A percentile compares a stretch with the other conserved stretches of the same genome.
Evolutionary conservation across 1,139 yeast species (phyloP).

Genomic region (Suhomyces bribrorum): DNA sequence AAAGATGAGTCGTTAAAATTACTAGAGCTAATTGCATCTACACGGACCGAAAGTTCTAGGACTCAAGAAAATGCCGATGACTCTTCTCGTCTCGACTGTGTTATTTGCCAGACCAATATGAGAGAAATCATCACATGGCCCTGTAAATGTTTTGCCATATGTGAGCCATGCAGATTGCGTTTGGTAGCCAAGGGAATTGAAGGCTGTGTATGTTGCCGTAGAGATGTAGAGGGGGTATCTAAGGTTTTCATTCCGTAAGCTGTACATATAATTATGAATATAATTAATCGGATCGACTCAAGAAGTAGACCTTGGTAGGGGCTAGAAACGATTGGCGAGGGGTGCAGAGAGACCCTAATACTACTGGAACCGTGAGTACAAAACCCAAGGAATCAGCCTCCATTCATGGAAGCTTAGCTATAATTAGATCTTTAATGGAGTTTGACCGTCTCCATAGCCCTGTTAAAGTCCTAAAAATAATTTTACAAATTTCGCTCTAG

Average conservation of each 20-base stretch:
- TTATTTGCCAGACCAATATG: conserved; percentile 74
- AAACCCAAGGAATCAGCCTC: too few relatives aligned
- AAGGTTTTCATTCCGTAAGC: conserved; percentile 52
- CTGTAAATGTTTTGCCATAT: conserved; percentile 83
- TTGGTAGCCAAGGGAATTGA: conserved; percentile 72
- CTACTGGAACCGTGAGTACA: too few relatives aligned
- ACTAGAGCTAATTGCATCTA: conserved; percentile 25
- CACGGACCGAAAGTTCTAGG: conserved; percentile 11
- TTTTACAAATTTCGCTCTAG: too few relatives aligned
- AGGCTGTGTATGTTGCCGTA: conserved; percentile 84
- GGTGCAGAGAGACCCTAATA: too few relatives aligned
- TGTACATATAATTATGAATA: not conserved
- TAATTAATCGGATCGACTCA: too few relatives aligned
- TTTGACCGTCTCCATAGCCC: too few relatives aligned
- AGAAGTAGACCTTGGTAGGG: too few relatives aligned
- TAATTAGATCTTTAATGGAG: too few relatives aligned
- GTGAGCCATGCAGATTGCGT: conserved; percentile 81
- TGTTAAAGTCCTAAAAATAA: too few relatives aligned
- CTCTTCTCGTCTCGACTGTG: conserved; percentile 53
- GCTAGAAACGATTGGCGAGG: too few relatives aligned
- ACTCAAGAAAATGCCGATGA: conserved; percentile 16
- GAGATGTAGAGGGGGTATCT: conserved; percentile 61
- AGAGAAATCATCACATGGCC: conserved; percentile 91
- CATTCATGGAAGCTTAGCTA: too few relatives aligned
- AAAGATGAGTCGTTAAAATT: conserved; percentile 26